These are phyloP conservation scores for Trametes gibbosa DNA, from an alignment of 768 basidiomycete genomes.

Conservation along the genomic window DNA sequence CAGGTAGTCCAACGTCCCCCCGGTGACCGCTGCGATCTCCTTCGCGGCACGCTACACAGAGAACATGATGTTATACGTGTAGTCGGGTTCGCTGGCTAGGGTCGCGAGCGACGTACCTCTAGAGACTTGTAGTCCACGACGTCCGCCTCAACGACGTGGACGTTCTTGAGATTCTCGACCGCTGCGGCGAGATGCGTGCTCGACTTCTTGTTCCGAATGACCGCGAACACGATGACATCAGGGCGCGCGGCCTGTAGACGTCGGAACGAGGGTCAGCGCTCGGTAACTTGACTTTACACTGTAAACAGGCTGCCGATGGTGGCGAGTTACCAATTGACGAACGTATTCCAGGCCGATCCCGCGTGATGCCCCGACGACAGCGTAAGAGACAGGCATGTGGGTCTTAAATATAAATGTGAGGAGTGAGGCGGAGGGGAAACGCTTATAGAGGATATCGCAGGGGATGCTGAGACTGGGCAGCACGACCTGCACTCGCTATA, in stretches of 20 bases:
- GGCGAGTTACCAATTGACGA: neutral
- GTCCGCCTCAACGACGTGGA: slow-evolving; percentile 37
- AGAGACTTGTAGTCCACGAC: slow-evolving; percentile 31
- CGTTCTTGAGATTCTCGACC: slow-evolving; percentile 17
- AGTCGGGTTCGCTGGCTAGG: neutral
- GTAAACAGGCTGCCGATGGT: too few relatives aligned
- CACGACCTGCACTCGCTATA: too few relatives aligned
- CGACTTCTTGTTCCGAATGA: neutral
- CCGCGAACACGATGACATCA: neutral
- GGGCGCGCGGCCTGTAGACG: neutral
- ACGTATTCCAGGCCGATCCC: neutral
- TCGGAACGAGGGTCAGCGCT: too few relatives aligned
- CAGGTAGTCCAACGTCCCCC: slow-evolving; percentile 33
- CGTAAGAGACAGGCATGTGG: neutral
- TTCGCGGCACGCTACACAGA: slow-evolving; percentile 19
- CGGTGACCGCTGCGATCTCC: slow-evolving; percentile 24
- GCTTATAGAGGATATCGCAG: neutral
- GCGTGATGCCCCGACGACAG: neutral
- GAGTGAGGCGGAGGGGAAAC: neutral
- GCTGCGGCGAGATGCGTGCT: neutral
- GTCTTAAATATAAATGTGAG: neutral
- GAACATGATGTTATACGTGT: neutral
- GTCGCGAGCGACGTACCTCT: slow-evolving; percentile 25
- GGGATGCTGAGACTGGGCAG: neutral
- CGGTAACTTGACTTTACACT: too few relatives aligned